Conservation (phyloP, 2,329 filamentous ascomycete species). For the Xylariaceae sp. region DNA sequence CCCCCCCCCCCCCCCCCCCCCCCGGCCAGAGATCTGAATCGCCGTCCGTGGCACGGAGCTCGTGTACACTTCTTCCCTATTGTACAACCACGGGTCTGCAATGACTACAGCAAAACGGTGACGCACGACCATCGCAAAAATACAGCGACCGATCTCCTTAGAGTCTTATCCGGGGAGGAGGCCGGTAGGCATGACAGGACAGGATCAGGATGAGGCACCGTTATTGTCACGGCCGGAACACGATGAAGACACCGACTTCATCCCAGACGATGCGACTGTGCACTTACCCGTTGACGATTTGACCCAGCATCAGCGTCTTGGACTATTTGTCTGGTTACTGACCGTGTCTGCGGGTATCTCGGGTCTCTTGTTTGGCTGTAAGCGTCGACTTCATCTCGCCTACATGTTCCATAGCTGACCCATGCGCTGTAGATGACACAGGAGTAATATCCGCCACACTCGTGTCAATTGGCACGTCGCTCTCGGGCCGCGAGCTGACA, state of each 20-base stretch:
- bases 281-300: not conserved
- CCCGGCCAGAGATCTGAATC: too few relatives aligned
- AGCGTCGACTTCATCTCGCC: slow-evolving; percentile 26
- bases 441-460: slow-evolving; percentile 68
- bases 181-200: slow-evolving; percentile 3
- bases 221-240: slow-evolving; percentile 14
- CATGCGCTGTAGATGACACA: slow-evolving; percentile 52
- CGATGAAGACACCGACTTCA: slow-evolving; percentile 10
- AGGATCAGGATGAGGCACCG: slow-evolving; percentile 13
- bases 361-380: slow-evolving; percentile 67
- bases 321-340: slow-evolving; percentile 58
- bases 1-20: too few relatives aligned
- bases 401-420: not conserved
- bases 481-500: slow-evolving; percentile 55
- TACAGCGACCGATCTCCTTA: not conserved
- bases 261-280: slow-evolving; percentile 4
- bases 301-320: slow-evolving; percentile 20
- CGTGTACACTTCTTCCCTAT: too few relatives aligned
- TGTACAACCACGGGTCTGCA: not conserved
- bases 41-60: too few relatives aligned
- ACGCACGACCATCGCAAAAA: slow-evolving; percentile 1
- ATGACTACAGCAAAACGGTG: not conserved
- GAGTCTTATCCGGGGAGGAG: not conserved
- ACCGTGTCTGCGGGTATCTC: slow-evolving; percentile 65
- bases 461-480: slow-evolving; percentile 59